Conservation (phyloP, 2,329 filamentous ascomycete genomes). For the Bipolaris bicolor region DNA sequence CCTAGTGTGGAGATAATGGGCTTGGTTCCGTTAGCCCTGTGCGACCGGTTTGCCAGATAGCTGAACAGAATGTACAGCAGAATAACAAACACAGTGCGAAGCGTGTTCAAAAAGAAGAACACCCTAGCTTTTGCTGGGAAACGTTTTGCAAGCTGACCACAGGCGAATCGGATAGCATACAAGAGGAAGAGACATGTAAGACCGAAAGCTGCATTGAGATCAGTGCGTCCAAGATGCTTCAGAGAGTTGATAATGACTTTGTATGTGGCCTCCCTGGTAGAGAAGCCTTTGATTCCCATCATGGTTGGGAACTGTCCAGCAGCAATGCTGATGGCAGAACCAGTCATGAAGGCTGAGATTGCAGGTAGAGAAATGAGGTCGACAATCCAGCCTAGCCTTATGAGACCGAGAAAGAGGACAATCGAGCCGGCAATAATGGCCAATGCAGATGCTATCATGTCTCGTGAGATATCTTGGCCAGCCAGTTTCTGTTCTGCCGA, state of each 20-base stretch:
- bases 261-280: constrained; percentile 79
- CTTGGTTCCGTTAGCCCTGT: constrained; percentile 50
- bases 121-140: constrained; percentile 72
- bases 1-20: constrained; percentile 77
- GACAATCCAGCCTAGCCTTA: constrained; percentile 87
- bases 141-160: constrained; percentile 70
- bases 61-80: constrained; percentile 90
- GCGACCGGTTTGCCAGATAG: constrained; percentile 75
- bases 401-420: constrained; percentile 78
- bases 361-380: constrained; percentile 92
- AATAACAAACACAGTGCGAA: constrained; percentile 90
- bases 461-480: constrained; percentile 30
- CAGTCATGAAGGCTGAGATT: constrained; percentile 97
- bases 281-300: constrained; percentile 78
- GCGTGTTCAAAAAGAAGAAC: constrained; percentile 88
- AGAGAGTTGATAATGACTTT: constrained; percentile 83
- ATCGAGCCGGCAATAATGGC: constrained; percentile 81
- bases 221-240: constrained; percentile 67
- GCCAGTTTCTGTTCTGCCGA: constrained; percentile 62
- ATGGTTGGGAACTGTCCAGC: constrained; percentile 81
- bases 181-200: constrained; percentile 79
- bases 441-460: constrained; percentile 64
- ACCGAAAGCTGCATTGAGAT: constrained; percentile 81
- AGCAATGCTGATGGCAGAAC: constrained; percentile 88
- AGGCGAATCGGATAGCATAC: constrained; percentile 69